A percentile compares a stretch with the other conserved stretches of the same genome.
Conservation (phyloP, 345 rosid species). For the Noccaea bulbosa region DNA sequence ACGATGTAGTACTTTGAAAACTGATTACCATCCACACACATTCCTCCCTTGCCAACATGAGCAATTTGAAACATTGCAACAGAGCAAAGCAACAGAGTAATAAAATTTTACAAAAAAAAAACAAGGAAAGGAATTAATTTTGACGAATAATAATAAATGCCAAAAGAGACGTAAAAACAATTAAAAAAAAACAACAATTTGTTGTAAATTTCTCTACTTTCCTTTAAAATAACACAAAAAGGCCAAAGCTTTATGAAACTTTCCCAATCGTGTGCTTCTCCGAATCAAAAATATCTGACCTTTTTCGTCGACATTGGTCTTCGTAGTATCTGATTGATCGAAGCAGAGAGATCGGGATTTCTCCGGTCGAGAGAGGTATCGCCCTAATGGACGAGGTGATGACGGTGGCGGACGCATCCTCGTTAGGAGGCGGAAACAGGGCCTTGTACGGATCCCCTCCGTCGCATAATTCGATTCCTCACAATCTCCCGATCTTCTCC, state of each 20-base stretch:
- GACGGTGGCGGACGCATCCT: slow-evolving; percentile 56
- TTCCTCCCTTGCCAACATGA: no score
- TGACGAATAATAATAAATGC: no score
- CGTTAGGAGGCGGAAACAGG: slow-evolving; percentile 37
- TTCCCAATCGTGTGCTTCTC: background rate
- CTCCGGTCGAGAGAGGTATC: background rate
- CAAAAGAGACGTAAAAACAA: background rate
- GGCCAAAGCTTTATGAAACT: background rate
- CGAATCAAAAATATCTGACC: slow-evolving; percentile 1
- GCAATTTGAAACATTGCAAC: no score
- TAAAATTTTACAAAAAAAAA: no score
- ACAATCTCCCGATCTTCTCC: slow-evolving; percentile 79
- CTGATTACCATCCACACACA: no score
- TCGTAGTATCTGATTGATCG: background rate
- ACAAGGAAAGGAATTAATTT: no score
- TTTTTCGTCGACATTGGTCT: slow-evolving; percentile 23
- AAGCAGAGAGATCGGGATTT: slow-evolving; percentile 8
- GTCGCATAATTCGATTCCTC: slow-evolving; percentile 49
- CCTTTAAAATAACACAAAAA: background rate
- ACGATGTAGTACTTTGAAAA: no score
- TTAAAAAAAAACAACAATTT: background rate
- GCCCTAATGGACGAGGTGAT: slow-evolving; percentile 64
- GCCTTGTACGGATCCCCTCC: slow-evolving; percentile 48
- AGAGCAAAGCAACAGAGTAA: no score
- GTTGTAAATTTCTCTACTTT: background rate